phyloP scores from a whole-genome alignment of 176 grass and related monocot species.

The Carex parvula region DNA sequence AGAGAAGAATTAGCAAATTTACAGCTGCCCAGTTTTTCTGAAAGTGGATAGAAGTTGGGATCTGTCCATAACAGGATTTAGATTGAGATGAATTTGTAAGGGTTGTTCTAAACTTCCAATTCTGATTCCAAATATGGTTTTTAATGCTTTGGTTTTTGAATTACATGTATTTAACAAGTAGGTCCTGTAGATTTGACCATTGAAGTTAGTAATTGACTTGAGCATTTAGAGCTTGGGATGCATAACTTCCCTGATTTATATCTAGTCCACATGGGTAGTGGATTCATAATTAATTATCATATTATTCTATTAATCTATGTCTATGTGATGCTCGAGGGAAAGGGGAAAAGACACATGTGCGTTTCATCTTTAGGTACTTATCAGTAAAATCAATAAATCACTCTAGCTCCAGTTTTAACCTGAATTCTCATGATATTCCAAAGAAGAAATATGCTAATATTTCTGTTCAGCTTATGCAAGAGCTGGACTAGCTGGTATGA shows the following conservation, averaged over 20 bases:
- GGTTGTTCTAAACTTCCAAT: not conserved
- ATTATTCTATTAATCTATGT: not conserved
- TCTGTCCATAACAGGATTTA: not conserved
- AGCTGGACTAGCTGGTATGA: not conserved
- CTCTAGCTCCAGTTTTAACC: not conserved
- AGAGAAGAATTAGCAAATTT: not conserved
- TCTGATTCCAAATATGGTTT: not conserved
- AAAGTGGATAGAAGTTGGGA: not conserved
- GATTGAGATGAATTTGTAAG: not conserved
- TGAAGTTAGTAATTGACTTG: slow-evolving; percentile 17
- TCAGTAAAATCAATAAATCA: not conserved
- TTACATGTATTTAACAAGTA: slow-evolving; percentile 9
- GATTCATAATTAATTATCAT: not conserved
- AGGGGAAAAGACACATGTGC: not conserved
- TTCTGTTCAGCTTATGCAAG: not conserved
- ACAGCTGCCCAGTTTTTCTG: not conserved
- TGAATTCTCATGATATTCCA: not conserved
- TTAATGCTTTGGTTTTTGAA: not conserved
- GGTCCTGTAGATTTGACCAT: slow-evolving; percentile 14
- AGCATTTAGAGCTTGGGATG: not conserved
- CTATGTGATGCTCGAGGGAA: not conserved
- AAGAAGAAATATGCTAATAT: not conserved
- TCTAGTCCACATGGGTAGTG: not conserved
- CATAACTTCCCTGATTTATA: slow-evolving; percentile 6
- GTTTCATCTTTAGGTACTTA: not conserved